A percentile compares a stretch with the other conserved stretches of the same genome.
phyloP scores from a whole-genome alignment of 2,329 filamentous ascomycete species.

The Colletotrichum sp. region DNA sequence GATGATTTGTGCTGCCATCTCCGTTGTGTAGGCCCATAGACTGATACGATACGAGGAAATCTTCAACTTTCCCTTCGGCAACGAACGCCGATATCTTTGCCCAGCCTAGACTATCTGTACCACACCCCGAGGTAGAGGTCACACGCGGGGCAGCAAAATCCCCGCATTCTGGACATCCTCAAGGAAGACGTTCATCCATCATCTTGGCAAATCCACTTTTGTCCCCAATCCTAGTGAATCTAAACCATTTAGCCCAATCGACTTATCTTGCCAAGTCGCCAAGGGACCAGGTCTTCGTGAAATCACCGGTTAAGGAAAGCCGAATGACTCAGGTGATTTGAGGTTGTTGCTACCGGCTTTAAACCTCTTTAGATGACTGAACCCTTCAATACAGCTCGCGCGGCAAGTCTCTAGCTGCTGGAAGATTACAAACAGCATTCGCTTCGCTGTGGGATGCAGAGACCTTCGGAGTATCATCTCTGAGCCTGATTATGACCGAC shows the following conservation, averaged over 20 bases:
- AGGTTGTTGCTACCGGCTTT: neutral
- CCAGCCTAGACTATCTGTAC: neutral
- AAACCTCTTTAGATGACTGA: neutral
- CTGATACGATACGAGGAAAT: neutral
- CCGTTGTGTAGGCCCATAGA: neutral
- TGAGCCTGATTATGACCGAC: neutral
- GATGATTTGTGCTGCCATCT: neutral
- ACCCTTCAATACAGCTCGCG: neutral
- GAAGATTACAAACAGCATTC: neutral
- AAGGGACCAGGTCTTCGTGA: neutral
- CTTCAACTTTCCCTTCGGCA: neutral
- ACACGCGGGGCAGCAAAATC: neutral
- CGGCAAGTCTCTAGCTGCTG: neutral
- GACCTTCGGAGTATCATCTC: neutral
- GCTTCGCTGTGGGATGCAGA: fast-evolving
- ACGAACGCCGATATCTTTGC: neutral
- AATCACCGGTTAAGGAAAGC: neutral
- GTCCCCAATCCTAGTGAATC: neutral
- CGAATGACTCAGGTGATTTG: neutral
- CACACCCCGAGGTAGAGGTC: neutral
- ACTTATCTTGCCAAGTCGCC: neutral
- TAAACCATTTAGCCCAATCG: neutral
- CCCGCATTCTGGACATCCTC: neutral
- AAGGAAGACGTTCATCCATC: neutral
- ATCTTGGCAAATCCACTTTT: neutral